A percentile compares a stretch with the other conserved stretches of the same genome.
Evolutionary conservation across 2,329 filamentous ascomycete genomes (phyloP).

Genomic region (Tolypocladium sp.): DNA sequence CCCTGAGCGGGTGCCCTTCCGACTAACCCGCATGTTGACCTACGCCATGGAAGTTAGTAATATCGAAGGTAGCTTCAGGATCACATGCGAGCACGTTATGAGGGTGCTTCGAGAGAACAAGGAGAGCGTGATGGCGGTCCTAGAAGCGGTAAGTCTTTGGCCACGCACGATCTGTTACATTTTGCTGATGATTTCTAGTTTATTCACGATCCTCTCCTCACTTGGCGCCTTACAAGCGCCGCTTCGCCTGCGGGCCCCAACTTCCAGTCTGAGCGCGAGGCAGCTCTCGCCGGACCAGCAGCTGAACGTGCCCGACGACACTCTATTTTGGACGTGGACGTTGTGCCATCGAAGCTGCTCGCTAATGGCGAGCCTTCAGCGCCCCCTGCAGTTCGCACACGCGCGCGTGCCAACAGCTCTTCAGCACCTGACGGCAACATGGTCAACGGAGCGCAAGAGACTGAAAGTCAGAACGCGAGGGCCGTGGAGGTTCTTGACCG

Average conservation of each 20-base stretch:
- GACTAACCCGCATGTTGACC: constrained; percentile 95
- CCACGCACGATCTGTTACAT: constrained; percentile 21
- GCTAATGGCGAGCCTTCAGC: too few species aligned
- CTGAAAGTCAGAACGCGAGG: constrained; percentile 87
- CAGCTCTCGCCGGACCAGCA: constrained; percentile 36
- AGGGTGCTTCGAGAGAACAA: constrained; percentile 92
- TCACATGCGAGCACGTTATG: constrained; percentile 98
- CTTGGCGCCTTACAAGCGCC: constrained; percentile 74
- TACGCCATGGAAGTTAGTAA: constrained; percentile 99
- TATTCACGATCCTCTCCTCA: constrained; percentile 95
- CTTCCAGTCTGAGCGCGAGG: too few species aligned
- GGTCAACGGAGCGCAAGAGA: constrained; percentile 37
- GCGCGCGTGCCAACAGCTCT: too few species aligned
- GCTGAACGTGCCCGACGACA: constrained; percentile 50
- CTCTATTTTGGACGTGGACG: constrained; percentile 58
- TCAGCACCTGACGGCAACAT: too few species aligned
- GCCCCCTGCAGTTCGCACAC: too few species aligned
- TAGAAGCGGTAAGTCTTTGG: constrained; percentile 91
- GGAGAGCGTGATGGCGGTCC: constrained; percentile 94
- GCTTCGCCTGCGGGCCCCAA: constrained; percentile 51
- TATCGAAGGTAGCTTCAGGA: constrained; percentile 96
- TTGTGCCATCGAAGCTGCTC: constrained; percentile 49
- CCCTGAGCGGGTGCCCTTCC: constrained; percentile 93
- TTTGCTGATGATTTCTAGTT: constrained; percentile 48
- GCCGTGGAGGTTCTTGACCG: constrained; percentile 85